These are phyloP conservation scores for Pichia sp. DNA, from an alignment of 1,139 yeast genomes.

Conservation along the genomic window DNA sequence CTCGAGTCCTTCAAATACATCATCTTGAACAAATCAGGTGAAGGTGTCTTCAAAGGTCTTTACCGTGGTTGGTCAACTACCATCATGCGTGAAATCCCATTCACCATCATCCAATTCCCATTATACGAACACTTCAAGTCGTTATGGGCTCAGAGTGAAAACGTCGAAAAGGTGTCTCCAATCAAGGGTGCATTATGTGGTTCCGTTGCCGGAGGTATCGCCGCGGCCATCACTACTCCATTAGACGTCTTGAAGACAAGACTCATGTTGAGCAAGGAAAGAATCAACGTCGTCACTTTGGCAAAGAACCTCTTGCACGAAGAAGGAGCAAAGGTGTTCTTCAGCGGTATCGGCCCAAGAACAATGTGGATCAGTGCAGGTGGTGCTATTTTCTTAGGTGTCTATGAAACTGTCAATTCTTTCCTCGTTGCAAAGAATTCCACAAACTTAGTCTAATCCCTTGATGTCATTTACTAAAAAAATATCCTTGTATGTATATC, in stretches of 20 bases:
- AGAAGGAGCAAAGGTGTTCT: slow-evolving; percentile 71
- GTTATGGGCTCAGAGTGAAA: slow-evolving; percentile 44
- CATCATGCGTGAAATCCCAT: slow-evolving; percentile 91
- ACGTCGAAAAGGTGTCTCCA: slow-evolving; percentile 46
- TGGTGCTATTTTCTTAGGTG: slow-evolving; percentile 95
- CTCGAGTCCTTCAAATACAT: slow-evolving; percentile 64
- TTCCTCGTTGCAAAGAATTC: slow-evolving; percentile 11
- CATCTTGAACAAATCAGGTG: slow-evolving; percentile 63
- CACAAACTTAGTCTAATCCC: background rate
- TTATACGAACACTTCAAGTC: slow-evolving; percentile 79
- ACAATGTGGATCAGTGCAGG: slow-evolving; percentile 99
- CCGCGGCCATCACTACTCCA: slow-evolving; percentile 95
- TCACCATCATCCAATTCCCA: slow-evolving; percentile 94
- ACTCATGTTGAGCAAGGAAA: slow-evolving; percentile 67
- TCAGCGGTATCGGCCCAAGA: slow-evolving; percentile 88
- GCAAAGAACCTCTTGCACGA: slow-evolving; percentile 50
- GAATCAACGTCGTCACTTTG: slow-evolving; percentile 46
- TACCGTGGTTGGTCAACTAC: slow-evolving; percentile 95
- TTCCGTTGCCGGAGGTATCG: slow-evolving; percentile 89
- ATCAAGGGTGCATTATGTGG: slow-evolving; percentile 93
- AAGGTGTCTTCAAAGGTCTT: slow-evolving; percentile 73
- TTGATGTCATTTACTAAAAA: too few species aligned
- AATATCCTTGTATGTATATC: background rate
- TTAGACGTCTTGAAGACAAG: slow-evolving; percentile 91
- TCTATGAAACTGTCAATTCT: slow-evolving; percentile 71